Conservation (phyloP, 2,329 filamentous ascomycete genomes). For the Penicillium sp. region DNA sequence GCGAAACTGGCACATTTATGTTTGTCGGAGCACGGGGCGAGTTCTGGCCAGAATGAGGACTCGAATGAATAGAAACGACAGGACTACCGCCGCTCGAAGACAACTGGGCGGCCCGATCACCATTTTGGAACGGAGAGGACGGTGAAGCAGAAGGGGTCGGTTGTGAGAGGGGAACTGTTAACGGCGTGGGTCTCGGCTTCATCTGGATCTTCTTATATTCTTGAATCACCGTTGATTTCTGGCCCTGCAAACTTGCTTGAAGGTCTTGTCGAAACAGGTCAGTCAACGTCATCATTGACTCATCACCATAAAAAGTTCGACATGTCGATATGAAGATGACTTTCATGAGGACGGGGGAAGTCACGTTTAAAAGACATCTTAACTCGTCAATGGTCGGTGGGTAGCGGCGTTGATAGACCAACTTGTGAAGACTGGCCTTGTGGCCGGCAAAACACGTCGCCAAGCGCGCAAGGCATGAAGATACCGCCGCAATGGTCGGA, state of each 20-base stretch:
- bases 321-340: constrained; percentile 47
- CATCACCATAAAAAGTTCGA: constrained; percentile 23
- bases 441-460: constrained; percentile 38
- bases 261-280: constrained; percentile 2
- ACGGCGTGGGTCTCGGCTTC: constrained; percentile 1
- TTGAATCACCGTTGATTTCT: background rate
- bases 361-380: constrained; percentile 43
- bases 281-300: background rate
- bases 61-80: background rate
- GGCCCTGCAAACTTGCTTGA: background rate
- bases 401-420: constrained; percentile 35
- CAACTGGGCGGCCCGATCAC: too few species aligned
- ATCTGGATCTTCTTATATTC: constrained; percentile 9
- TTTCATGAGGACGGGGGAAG: constrained; percentile 50
- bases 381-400: constrained; percentile 58
- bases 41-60: background rate
- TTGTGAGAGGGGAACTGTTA: constrained; percentile 6
- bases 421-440: constrained; percentile 7
- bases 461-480: constrained; percentile 45
- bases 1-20: background rate
- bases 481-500: constrained; percentile 36
- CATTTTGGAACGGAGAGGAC: background rate
- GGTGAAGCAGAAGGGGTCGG: background rate
- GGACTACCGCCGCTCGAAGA: background rate
- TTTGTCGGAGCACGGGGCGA: background rate